Base-by-base conservation (phyloP, 768 basidiomycete genomes). In the Daedaleopsis sinensis region DNA sequence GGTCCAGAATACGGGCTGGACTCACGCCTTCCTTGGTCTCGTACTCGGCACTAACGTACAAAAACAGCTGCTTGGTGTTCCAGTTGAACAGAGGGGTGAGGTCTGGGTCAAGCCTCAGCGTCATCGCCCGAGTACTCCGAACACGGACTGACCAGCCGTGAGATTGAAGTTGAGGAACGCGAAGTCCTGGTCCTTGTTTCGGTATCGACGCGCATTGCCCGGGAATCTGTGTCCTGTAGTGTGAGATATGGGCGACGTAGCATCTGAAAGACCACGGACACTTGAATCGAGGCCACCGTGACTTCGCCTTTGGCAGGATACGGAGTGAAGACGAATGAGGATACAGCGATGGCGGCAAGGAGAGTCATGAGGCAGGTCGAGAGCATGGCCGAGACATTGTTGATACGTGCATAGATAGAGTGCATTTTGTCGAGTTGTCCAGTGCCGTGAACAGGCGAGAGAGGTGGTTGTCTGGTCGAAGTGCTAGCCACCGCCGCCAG, bases 61-160 rank as follows among this genome's bases (percentile, higher is more conserved):
- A 73, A 72, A 96, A 96, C 12, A 96, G 70, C 71, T 96, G 94
- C 74, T 96, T 96, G n/a, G 94, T 96, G 74, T 96, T 96, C 94
- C 94, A 96, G 75, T 95, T 79, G 76, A 95, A 96, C 35, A 96
- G 79, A 13, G 94, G 85, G 10, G 84, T 78, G 5, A 96, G 79
- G 75, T 96, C 94, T 94, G 64, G 50, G 21, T 42, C 39, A 39
- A 19, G 52, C 52, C 24, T 43, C 23, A 57, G 32, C 3, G 52
- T 65, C 24, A 52, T 44, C 43, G 53, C 7, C 10, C 16, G 39
- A 51, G 23, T n/a, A 39, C 42, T 48, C 44, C 32, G 24, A 52
- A 18, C 56, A 58, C 38, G 27, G 38, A 69, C 84, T 65, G 67
- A 91, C 94, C 94, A 47, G 92, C 90, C 48, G 83, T 84, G 53